phyloP scores from a whole-genome alignment of 1,139 yeast genomes.

The Debaryomyces subglobosus region DNA sequence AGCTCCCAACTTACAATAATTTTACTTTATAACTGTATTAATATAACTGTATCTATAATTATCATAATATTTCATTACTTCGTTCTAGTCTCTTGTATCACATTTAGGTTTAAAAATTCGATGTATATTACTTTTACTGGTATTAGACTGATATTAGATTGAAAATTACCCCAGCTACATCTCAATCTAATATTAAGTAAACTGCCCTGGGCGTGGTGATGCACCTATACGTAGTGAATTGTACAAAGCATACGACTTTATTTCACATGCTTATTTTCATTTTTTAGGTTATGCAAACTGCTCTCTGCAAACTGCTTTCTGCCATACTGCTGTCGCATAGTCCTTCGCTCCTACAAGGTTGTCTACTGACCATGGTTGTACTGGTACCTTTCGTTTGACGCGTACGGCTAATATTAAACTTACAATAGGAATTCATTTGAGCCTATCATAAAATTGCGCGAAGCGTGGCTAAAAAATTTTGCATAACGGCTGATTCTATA shows the following conservation, averaged over 20 bases:
- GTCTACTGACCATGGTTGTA: background rate
- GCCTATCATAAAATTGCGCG: constrained; percentile 1
- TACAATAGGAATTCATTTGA: background rate
- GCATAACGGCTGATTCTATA: constrained; percentile 1
- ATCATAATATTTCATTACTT: background rate
- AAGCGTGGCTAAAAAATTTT: constrained; percentile 1
- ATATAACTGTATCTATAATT: constrained; percentile 4
- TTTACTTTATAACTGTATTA: constrained; percentile 5
- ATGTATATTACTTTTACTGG: too few species aligned
- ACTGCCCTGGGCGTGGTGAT: background rate
- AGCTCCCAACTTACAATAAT: constrained; percentile 6
- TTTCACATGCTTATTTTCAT: background rate
- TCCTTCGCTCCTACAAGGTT: too few species aligned
- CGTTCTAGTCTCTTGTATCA: background rate
- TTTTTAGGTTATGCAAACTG: background rate
- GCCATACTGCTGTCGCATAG: too few species aligned
- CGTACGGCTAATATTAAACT: background rate
- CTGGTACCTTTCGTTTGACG: background rate
- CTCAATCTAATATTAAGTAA: background rate
- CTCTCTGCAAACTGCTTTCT: background rate
- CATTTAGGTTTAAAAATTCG: too few species aligned
- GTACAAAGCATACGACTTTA: background rate
- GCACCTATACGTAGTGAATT: background rate
- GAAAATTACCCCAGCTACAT: background rate
- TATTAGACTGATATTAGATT: too few species aligned